Base-by-base conservation (phyloP, 1,139 yeast genomes). In the Pichia terricola region DNA sequence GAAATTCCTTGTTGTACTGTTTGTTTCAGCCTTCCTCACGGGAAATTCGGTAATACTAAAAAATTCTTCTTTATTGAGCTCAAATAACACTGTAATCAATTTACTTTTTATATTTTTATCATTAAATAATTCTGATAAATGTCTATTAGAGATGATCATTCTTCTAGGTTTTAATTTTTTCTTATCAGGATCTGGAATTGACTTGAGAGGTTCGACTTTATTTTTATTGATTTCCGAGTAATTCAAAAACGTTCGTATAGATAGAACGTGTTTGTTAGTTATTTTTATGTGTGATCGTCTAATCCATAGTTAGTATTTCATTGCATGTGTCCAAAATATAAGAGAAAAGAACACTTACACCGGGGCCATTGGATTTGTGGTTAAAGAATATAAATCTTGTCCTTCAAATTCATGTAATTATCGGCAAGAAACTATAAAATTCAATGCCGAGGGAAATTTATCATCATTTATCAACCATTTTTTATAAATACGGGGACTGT, bases 231-330 rank as follows among this genome's bases (percentile, higher is more conserved):
- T 50, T 36, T 59, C 59, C 31, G 48, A 48, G 25, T 56, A 40
- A 38, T 59, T 59, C 25, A 60, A 45, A 35, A 57, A 57, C 1
- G 60, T 54, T 16, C 63, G 47, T 3, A 57, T 45, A 3, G 61
- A 54, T 3, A 61, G 33, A 5, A 50, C 57, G 37, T 42, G 45
- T 1, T 41, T 30, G 5, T 45, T 38, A 0, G 52, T 47, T 5
- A 57, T 35, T 11, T 42, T 42, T 5, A 59, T 42, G 43, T 53
- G 58, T 25, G 60, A 50, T 6, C 56, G 54, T 30, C 56, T 54
- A 22, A 10, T 22, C 25, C 35, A 34, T 8, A 1, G 32, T 30
- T 30, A 30, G 32, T 30, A 30, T 30, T 30, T 30, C 32, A 30
- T 30, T 8, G 2, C 32, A 30, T 30, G 10, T 10, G 32, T 16